Evolutionary conservation across 164 flowering plant species (phyloP), one percentile per base, ranked within the genome.

Genomic region (Piper betle): DNA sequence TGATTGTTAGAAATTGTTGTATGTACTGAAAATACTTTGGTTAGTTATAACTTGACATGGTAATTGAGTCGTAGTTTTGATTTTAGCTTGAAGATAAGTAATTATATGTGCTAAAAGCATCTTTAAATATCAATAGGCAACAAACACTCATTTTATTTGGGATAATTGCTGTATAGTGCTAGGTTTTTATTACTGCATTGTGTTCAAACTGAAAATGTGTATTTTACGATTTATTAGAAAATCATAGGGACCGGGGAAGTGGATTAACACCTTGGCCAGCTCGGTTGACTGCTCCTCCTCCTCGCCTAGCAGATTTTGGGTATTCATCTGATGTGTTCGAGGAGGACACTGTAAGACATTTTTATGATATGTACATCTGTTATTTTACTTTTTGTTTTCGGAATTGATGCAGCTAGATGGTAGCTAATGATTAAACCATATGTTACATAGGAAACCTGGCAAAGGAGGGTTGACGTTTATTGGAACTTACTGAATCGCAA

Each of bases 261-360:
- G 91, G 84, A 67, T 74, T 89, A 73, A 86, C 76, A 63, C 90
- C 97, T 18, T 87, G 95, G 97, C 95, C 97, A 33, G 84, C 86
- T 66, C 77, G 97, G 41, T 66, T 79, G 63, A 82, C 79, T 71
- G 53, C 88, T 69, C 77, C 94, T 55, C 94, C 94, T 70, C 94
- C 91, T 15, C 84, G 92, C 8, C 88, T 87, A 19, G 83, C 87
- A 73, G 97, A 86, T 68, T 78, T 89, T 71, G 92, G 83, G 57
- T 82, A 77, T 76, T 73, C 92, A 33, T 66, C 13, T 62, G 85
- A 81, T 17, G 69, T 69, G 77, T 85, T 85, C 73, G 82, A 81
- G 61, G 87, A 79, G 72, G 97, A 89, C 72, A 60, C 50, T 46
- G 50, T 46, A 46, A 46, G 50, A 6, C 3, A 46, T 46, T 10